These are phyloP conservation scores for Alternaria brassicae DNA, from an alignment of 2,329 filamentous ascomycete species.

Conservation along the genomic window DNA sequence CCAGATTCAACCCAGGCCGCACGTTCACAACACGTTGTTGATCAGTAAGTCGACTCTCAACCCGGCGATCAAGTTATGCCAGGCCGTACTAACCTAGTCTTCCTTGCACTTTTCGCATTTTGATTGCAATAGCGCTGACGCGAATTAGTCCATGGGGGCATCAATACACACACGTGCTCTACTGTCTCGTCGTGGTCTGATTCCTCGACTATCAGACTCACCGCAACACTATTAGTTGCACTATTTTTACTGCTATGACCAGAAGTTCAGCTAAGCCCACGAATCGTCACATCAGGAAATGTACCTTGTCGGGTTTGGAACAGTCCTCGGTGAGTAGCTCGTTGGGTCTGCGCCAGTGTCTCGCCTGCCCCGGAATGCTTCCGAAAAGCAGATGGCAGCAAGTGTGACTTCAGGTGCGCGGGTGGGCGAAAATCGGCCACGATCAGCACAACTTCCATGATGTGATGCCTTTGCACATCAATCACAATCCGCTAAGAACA, in stretches of 20 bases:
- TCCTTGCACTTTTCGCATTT: constrained; percentile 10
- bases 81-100: constrained; percentile 3
- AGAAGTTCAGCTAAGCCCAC: constrained; percentile 13
- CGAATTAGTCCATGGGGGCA: neutral
- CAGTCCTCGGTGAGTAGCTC: neutral
- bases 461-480: constrained; percentile 3
- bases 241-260: constrained; percentile 15
- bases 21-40: neutral
- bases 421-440: neutral
- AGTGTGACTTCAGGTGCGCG: constrained; percentile 6
- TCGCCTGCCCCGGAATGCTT: constrained; percentile 18
- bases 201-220: neutral
- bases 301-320: neutral
- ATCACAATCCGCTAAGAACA: constrained; percentile 5
- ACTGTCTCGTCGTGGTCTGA: neutral
- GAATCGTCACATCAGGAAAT: neutral
- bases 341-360: constrained; percentile 1
- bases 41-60: constrained; percentile 7
- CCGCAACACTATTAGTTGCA: neutral
- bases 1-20: constrained; percentile 4
- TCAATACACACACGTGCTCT: neutral
- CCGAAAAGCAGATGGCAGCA: constrained; percentile 7
- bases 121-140: constrained; percentile 5
- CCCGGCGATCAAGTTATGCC: neutral
- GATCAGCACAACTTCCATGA: constrained; percentile 11